Percentiles rank a stretch among this genome's conserved stretches.
Conservation (phyloP, 164 flowering plant genomes). For the Macadamia tetraphylla region DNA sequence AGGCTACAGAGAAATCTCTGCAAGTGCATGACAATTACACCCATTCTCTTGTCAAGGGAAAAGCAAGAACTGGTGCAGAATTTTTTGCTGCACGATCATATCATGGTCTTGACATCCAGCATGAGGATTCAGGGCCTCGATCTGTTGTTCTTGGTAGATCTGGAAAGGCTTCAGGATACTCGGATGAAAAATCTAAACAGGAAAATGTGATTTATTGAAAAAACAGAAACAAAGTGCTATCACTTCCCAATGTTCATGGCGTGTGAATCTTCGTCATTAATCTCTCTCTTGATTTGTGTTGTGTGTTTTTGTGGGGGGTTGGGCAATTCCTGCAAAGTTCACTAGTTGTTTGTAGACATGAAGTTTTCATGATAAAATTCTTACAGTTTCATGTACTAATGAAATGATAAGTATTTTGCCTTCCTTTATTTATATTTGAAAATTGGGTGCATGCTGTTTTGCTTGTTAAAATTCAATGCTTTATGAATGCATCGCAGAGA, state of each 20-base stretch:
- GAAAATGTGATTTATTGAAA: conserved; percentile 6
- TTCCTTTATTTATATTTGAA: no score
- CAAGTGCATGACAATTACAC: conserved; percentile 42
- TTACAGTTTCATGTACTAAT: no score
- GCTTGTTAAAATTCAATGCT: no score
- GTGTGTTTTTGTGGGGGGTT: no score
- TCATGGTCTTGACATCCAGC: conserved; percentile 70
- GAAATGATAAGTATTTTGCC: no score
- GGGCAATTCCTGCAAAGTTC: no score
- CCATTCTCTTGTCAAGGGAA: conserved; percentile 31
- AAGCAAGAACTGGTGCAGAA: conserved; percentile 72
- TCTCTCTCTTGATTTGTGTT: no score
- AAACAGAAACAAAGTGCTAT: background rate
- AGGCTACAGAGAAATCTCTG: conserved; percentile 58
- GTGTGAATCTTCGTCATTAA: no score
- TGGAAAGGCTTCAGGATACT: conserved; percentile 82
- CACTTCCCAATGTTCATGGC: background rate
- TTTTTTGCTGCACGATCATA: conserved; percentile 60
- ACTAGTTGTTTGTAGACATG: no score
- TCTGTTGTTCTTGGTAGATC: conserved; percentile 56
- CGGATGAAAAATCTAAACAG: conserved; percentile 40
- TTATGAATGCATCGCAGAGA: no score
- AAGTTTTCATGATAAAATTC: no score
- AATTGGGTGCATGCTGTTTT: no score
- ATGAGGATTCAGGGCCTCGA: conserved; percentile 31